Base-by-base conservation (phyloP, 257 asterid species). In the Petrea volubilis region DNA sequence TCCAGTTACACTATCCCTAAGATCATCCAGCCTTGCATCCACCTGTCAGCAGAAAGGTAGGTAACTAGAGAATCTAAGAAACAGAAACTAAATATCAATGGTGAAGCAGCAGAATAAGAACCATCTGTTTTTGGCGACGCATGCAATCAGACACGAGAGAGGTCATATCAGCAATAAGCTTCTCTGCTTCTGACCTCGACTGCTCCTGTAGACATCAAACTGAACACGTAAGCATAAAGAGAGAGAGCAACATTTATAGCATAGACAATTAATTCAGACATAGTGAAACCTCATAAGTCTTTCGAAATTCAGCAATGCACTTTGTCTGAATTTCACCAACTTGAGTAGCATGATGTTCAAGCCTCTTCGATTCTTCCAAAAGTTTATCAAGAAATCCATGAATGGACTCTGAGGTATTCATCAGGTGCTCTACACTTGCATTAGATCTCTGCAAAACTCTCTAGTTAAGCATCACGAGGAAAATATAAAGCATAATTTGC, bases 121-220 rank as follows among this genome's bases (percentile, higher is more conserved):
- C 97, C 91, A 89, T 79, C 84, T 92, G 90, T 68, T 82, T 87
- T 71, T 92, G 96, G 24, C 84, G 92, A 31, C 80, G 84, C 87
- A 89, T 79, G 84, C 86, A 86, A 83, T 78, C 73, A 51, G 96
- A 79, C 55, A 92, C 92, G 47, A 92, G 72, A 69, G 88, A 75
- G 21, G 92, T 77, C 93, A 89, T 80, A 58, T 84, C 93, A 78
- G 96, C 88, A 75, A 92, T 78, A 52, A 89, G 93, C 84, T 86
- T 86, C 78, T 89, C 96, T 4, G 92, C 80, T 40, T 84, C 93
- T 18, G 85, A 82, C 74, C 72, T 84, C 2, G 93, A 81, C 74
- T 89, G 88, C 41, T 89, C 96, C 97, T 92, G 77, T 58, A 78
- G 38, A 24, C 57, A 75, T 43, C 60, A 68, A 70, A 73, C 50